Evolutionary conservation across 257 asterid genomes (phyloP).

Genomic region (Salvia hispanica): DNA sequence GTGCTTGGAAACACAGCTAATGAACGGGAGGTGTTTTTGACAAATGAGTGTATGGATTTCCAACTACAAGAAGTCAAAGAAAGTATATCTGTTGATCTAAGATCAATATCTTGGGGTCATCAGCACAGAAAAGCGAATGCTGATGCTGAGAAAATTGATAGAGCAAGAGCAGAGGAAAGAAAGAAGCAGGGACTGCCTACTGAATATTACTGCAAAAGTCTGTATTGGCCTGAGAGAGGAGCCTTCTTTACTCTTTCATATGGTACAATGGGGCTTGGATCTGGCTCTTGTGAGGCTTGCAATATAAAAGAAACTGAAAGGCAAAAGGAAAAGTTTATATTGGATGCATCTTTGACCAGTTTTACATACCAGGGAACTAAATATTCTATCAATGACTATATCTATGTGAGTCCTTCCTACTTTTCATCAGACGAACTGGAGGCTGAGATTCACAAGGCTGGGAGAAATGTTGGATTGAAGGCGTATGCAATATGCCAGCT

Average conservation of each 20-base stretch:
- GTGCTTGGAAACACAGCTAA: slow-evolving; percentile 86
- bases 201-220: slow-evolving; percentile 84
- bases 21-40: slow-evolving; percentile 86
- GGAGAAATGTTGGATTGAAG: slow-evolving; percentile 90
- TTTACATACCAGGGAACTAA: slow-evolving; percentile 61
- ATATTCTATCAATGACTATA: slow-evolving; percentile 64
- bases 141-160: slow-evolving; percentile 63
- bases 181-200: slow-evolving; percentile 65
- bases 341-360: slow-evolving; percentile 51
- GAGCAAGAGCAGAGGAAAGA: slow-evolving; percentile 84
- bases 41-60: slow-evolving; percentile 65
- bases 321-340: slow-evolving; percentile 43
- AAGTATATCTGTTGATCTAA: slow-evolving; percentile 48
- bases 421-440: slow-evolving; percentile 64
- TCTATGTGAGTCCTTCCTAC: slow-evolving; percentile 69
- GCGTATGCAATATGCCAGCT: slow-evolving; percentile 76
- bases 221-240: slow-evolving; percentile 85
- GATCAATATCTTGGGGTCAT: slow-evolving; percentile 82
- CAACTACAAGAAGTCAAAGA: slow-evolving; percentile 62
- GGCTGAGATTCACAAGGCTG: slow-evolving; percentile 64
- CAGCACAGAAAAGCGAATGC: slow-evolving; percentile 72
- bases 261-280: slow-evolving; percentile 71
- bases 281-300: slow-evolving; percentile 79
- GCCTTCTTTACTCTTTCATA: slow-evolving; percentile 74
- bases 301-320: slow-evolving; percentile 45